Conservation (phyloP, 1,284 basidiomycete species). For the Cyathus pygmaeus region DNA sequence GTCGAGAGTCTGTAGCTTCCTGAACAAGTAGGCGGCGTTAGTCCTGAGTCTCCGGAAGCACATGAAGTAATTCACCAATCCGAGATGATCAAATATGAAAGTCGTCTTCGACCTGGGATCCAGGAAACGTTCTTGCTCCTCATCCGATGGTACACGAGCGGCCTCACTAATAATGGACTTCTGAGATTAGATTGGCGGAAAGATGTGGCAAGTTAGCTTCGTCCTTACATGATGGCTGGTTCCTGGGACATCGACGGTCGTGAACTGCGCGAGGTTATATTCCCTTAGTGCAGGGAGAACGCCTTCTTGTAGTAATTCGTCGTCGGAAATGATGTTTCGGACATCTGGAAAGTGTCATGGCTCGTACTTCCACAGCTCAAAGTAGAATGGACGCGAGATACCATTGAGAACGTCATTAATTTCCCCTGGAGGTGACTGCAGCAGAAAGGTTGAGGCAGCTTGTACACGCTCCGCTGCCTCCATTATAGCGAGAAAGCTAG, state of each 20-base stretch:
- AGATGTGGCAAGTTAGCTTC: not conserved
- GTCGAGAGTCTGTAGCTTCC: constrained; percentile 81
- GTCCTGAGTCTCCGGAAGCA: too few species aligned
- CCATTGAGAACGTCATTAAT: constrained; percentile 95
- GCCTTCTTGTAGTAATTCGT: constrained; percentile 80
- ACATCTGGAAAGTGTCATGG: constrained; percentile 67
- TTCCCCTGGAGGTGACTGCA: constrained; percentile 93
- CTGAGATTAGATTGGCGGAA: too few species aligned
- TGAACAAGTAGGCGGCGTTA: constrained; percentile 50
- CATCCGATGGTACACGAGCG: constrained; percentile 56
- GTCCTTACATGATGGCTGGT: constrained; percentile 71
- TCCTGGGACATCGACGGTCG: constrained; percentile 83
- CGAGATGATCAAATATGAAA: constrained; percentile 86
- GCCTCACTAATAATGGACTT: constrained; percentile 83
- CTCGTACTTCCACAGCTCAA: not conserved
- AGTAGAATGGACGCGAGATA: constrained; percentile 36
- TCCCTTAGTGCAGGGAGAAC: constrained; percentile 80
- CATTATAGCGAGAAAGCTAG: too few species aligned
- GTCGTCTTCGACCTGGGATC: constrained; percentile 82
- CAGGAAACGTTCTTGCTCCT: constrained; percentile 74
- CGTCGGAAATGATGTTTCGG: constrained; percentile 87
- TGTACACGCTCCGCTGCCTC: constrained; percentile 70
- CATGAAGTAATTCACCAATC: constrained; percentile 69
- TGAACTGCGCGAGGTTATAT: constrained; percentile 90
- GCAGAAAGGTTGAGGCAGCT: constrained; percentile 80